Percentiles rank a stretch among this genome's conserved stretches.
Conservation (phyloP, 768 basidiomycete species). For the Rhizopogon vinicolor region DNA sequence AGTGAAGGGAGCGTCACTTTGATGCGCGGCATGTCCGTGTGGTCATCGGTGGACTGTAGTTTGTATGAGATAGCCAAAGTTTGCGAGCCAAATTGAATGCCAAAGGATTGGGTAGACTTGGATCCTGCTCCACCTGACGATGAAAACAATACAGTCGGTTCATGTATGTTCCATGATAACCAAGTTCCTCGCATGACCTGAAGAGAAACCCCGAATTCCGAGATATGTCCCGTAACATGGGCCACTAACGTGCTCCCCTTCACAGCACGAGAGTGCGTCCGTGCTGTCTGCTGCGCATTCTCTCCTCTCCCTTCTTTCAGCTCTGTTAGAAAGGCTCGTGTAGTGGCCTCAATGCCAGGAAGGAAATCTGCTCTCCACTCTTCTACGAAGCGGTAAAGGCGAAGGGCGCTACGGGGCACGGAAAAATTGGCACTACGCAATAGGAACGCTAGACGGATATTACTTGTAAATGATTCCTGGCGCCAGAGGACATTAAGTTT, state of each 20-base stretch:
- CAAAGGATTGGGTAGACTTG: constrained; percentile 44
- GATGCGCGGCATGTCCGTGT: constrained; percentile 42
- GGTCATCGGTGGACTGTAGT: constrained; percentile 29
- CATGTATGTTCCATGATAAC: constrained; percentile 68
- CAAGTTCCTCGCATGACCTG: constrained; percentile 89
- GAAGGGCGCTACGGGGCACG: constrained; percentile 78
- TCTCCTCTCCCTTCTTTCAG: constrained; percentile 32
- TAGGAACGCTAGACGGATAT: constrained; percentile 39
- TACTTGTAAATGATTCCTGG: constrained; percentile 37
- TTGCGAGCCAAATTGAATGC: constrained; percentile 61
- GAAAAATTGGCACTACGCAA: constrained; percentile 45
- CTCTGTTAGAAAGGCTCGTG: constrained; percentile 63
- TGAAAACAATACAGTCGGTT: constrained; percentile 44
- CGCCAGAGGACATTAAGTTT: constrained; percentile 43
- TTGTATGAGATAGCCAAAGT: constrained; percentile 53
- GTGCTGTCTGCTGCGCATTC: constrained; percentile 31
- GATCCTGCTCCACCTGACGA: constrained; percentile 30
- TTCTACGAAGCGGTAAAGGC: constrained; percentile 72
- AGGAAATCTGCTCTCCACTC: constrained; percentile 82
- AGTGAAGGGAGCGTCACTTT: constrained; percentile 65
- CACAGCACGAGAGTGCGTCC: constrained; percentile 18
- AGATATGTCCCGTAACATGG: constrained; percentile 50
- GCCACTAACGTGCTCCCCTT: constrained; percentile 19
- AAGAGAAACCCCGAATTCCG: constrained; percentile 53
- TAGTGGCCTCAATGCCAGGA: constrained; percentile 64